A percentile compares a stretch with the other conserved stretches of the same genome.
These are phyloP conservation scores for Ophiostoma sp. DNA, from an alignment of 2,329 filamentous ascomycete genomes.

Conservation along the genomic window DNA sequence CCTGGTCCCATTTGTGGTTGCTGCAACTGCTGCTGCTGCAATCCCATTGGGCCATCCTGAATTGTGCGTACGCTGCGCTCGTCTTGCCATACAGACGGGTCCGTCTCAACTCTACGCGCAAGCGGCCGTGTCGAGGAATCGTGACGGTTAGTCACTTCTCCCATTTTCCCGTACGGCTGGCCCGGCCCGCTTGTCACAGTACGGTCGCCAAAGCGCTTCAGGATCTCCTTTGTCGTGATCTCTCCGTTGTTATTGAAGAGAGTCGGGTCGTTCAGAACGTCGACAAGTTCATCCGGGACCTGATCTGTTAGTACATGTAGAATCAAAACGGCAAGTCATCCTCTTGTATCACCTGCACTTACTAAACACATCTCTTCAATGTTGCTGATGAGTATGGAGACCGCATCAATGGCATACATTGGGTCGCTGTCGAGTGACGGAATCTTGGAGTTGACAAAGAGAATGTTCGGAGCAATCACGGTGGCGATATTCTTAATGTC, in stretches of 20 bases:
- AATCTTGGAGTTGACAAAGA: slow-evolving; percentile 64
- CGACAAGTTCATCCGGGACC: slow-evolving; percentile 89
- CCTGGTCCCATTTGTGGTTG: slow-evolving; percentile 28
- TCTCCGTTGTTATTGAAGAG: slow-evolving; percentile 79
- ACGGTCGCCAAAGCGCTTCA: slow-evolving; percentile 86
- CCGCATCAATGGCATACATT: slow-evolving; percentile 87
- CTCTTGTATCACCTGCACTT: slow-evolving; percentile 37
- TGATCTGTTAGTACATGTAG: slow-evolving; percentile 36
- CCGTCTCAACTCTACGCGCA: slow-evolving; percentile 71
- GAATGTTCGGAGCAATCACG: slow-evolving; percentile 92
- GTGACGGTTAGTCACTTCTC: slow-evolving; percentile 52
- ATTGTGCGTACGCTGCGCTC: slow-evolving; percentile 80
- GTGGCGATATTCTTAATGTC: slow-evolving; percentile 96
- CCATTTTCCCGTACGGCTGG: slow-evolving; percentile 55
- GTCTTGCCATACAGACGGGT: slow-evolving; percentile 75
- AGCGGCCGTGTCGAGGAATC: slow-evolving; percentile 52
- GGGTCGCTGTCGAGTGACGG: slow-evolving; percentile 75
- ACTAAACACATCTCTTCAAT: slow-evolving; percentile 98
- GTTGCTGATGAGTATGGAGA: slow-evolving; percentile 82
- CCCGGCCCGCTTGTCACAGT: slow-evolving; percentile 40
- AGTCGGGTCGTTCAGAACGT: slow-evolving; percentile 74
- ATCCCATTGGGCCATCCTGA: slow-evolving; percentile 41
- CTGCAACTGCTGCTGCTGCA: neutral
- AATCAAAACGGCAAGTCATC: no score
- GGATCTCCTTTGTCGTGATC: slow-evolving; percentile 92